Conservation (phyloP, 1,284 basidiomycete genomes). For the Ganoderma lucidum region DNA sequence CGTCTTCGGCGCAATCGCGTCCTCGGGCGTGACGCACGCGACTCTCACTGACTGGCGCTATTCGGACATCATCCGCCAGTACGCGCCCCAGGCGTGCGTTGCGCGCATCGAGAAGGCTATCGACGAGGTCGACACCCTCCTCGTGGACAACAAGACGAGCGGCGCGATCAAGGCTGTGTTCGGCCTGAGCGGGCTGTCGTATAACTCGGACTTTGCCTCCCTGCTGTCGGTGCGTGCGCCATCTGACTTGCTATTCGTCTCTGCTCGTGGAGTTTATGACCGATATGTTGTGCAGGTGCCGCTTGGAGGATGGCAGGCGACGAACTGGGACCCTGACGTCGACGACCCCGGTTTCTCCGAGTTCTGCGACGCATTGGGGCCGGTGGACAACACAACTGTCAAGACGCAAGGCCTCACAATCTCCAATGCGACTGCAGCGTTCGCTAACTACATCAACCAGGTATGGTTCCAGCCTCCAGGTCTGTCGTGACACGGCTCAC, state of each 20-base stretch:
- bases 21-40: slow-evolving; percentile 85
- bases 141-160: slow-evolving; percentile 51
- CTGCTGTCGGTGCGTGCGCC: slow-evolving; percentile 59
- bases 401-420: slow-evolving; percentile 55
- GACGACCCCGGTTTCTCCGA: slow-evolving; percentile 68
- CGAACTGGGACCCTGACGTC: slow-evolving; percentile 81
- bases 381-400: slow-evolving; percentile 48
- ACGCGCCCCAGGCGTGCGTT: slow-evolving; percentile 80
- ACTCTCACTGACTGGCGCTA: slow-evolving; percentile 83
- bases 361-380: slow-evolving; percentile 73
- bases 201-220: slow-evolving; percentile 84
- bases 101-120: slow-evolving; percentile 72
- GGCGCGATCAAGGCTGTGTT: slow-evolving; percentile 74
- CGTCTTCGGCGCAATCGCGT: slow-evolving; percentile 92
- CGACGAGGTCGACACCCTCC: slow-evolving; percentile 68
- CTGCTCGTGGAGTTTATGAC: neutral
- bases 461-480: slow-evolving; percentile 43
- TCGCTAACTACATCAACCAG: slow-evolving; percentile 79
- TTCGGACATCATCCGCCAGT: slow-evolving; percentile 84
- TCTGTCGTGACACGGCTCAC: too few relatives aligned
- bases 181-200: slow-evolving; percentile 69
- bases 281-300: slow-evolving; percentile 43
- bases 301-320: slow-evolving; percentile 63
- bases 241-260: neutral
- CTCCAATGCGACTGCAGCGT: slow-evolving; percentile 73